These are phyloP conservation scores for Plantago major DNA, from an alignment of 257 asterid genomes.

Conservation along the genomic window DNA sequence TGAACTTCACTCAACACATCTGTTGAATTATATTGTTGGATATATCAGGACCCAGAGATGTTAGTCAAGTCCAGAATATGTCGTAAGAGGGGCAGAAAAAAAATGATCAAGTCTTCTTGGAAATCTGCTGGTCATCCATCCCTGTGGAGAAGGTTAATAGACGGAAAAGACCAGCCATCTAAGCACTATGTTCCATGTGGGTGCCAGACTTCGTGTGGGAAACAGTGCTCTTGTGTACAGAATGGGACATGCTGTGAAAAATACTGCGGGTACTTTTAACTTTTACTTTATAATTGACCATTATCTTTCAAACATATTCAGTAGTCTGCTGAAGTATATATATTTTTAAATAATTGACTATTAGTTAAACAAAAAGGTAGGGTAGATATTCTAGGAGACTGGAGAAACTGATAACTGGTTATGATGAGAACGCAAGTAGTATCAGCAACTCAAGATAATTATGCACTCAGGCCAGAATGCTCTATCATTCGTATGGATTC, in stretches of 20 bases:
- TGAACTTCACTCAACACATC: background rate
- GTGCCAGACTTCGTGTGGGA: constrained; percentile 80
- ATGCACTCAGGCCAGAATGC: background rate
- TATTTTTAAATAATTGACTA: too few species aligned
- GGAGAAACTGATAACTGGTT: background rate
- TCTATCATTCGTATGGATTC: background rate
- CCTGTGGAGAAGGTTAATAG: constrained; percentile 84
- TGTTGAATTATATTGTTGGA: constrained; percentile 8
- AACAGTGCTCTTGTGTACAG: constrained; percentile 81
- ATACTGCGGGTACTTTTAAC: constrained; percentile 75
- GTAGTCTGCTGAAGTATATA: too few species aligned
- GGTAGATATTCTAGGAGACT: background rate
- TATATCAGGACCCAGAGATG: constrained; percentile 51
- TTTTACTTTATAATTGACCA: background rate
- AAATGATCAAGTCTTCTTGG: constrained; percentile 88
- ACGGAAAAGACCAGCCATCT: constrained; percentile 75
- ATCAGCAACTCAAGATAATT: background rate
- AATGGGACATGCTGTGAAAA: constrained; percentile 74
- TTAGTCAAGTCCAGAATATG: constrained; percentile 68
- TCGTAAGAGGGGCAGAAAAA: constrained; percentile 85
- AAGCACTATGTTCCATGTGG: constrained; percentile 74
- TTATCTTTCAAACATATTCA: too few species aligned
- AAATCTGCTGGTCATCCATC: constrained; percentile 99
- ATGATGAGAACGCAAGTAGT: background rate
- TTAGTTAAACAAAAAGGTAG: too few species aligned